These are phyloP conservation scores for Glaciozyma antarctica DNA, from an alignment of 768 basidiomycete species.

Conservation along the genomic window DNA sequence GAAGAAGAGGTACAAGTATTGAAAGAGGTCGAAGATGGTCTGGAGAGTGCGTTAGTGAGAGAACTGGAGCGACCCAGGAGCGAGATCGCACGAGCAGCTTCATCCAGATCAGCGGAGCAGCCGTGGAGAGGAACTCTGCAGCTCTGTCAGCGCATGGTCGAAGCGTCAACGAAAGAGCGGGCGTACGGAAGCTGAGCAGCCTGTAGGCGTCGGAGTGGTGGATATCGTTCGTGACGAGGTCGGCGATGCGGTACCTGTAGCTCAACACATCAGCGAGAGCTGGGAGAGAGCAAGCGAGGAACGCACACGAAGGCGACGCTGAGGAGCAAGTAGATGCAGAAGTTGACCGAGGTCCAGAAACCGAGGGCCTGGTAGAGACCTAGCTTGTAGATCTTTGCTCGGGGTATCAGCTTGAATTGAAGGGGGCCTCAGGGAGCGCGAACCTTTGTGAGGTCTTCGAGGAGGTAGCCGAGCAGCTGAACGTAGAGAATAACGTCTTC, in stretches of 20 bases:
- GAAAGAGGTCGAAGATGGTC: conserved; percentile 32
- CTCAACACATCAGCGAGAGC: neutral
- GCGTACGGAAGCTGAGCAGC: conserved; percentile 28
- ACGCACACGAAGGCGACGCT: conserved; percentile 25
- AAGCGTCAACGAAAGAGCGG: neutral
- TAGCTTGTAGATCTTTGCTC: conserved; percentile 18
- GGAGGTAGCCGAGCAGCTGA: conserved; percentile 30
- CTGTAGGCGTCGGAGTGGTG: conserved; percentile 17
- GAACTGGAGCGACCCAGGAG: no score
- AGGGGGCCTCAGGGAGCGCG: neutral
- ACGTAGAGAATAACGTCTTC: conserved; percentile 32
- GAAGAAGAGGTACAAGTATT: conserved; percentile 3
- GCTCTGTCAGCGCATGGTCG: neutral
- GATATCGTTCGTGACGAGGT: conserved; percentile 15
- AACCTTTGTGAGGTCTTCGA: conserved; percentile 32
- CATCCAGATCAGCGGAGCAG: conserved; percentile 34
- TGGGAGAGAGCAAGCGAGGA: neutral
- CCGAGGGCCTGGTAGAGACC: conserved; percentile 16
- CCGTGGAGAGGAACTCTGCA: conserved; percentile 27
- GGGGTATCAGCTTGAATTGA: neutral
- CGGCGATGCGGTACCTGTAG: conserved; percentile 29
- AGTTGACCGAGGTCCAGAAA: conserved; percentile 33
- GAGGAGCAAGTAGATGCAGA: conserved; percentile 26
- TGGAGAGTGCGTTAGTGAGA: no score
- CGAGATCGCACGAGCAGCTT: conserved; percentile 22